Percentiles rank a stretch among this genome's conserved stretches.
These are phyloP conservation scores for Sechiopsis laciniata DNA, from an alignment of 306 rosid species.

Conservation along the genomic window DNA sequence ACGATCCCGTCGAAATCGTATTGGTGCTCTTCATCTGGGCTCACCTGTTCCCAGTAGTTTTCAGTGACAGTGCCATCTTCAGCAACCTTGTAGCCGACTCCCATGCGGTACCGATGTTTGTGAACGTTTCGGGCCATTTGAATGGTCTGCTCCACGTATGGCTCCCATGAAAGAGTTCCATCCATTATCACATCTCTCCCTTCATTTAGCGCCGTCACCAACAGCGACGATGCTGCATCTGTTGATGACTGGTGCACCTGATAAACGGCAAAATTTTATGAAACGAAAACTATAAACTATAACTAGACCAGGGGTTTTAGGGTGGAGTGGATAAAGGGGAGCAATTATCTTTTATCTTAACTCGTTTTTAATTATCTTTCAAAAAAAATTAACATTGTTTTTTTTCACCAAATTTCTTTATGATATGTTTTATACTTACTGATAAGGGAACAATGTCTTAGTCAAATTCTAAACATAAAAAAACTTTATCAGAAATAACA, in stretches of 20 bases:
- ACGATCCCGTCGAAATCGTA: constrained; percentile 17
- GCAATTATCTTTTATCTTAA: too few species aligned
- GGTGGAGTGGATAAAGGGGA: too few species aligned
- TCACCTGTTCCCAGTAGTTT: constrained; percentile 69
- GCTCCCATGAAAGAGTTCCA: constrained; percentile 86
- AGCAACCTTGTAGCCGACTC: constrained; percentile 61
- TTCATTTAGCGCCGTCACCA: constrained; percentile 76
- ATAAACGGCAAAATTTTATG: neutral
- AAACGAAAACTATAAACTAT: too few species aligned
- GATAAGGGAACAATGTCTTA: too few species aligned
- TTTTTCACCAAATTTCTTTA: too few species aligned
- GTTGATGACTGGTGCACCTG: constrained; percentile 81
- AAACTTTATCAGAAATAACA: too few species aligned
- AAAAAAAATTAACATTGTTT: too few species aligned
- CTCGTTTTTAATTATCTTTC: too few species aligned
- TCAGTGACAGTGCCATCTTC: constrained; percentile 62
- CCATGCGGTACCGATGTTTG: constrained; percentile 64
- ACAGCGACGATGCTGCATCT: constrained; percentile 79
- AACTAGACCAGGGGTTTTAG: too few species aligned
- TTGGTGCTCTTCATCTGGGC: constrained; percentile 30
- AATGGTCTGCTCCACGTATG: constrained; percentile 71
- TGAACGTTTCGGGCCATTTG: constrained; percentile 79
- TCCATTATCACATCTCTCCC: constrained; percentile 94
- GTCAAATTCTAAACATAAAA: too few species aligned
- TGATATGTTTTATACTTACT: too few species aligned